Conservation (phyloP, 2,329 filamentous ascomycete species). For the Akanthomyces dipterigenus region DNA sequence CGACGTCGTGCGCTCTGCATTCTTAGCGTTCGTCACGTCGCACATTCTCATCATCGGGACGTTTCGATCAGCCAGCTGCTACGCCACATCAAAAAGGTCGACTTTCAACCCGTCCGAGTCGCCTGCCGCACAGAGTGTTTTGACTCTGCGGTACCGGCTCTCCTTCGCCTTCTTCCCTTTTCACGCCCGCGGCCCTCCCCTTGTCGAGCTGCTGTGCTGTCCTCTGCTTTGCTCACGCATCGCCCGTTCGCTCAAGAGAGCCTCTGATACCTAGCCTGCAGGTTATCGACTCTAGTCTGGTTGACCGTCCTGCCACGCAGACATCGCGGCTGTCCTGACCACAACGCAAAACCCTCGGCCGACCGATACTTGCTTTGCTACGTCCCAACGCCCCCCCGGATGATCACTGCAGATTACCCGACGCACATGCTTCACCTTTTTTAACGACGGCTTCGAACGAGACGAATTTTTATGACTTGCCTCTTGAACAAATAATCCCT, state of each 20-base stretch:
- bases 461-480: slow-evolving; percentile 9
- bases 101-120: background rate
- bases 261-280: background rate
- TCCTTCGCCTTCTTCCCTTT: background rate
- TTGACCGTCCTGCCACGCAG: background rate
- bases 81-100: background rate
- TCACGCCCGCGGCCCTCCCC: background rate
- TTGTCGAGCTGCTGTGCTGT: background rate
- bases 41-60: background rate
- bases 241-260: background rate
- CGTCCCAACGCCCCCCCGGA: background rate
- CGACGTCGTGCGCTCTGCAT: background rate
- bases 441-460: slow-evolving; percentile 7
- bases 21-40: background rate
- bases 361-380: background rate
- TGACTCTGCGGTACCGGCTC: background rate
- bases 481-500: background rate
- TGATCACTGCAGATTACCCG: background rate
- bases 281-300: background rate
- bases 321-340: background rate
- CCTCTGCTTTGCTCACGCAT: slow-evolving; percentile 2
- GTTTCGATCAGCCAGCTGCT: background rate
- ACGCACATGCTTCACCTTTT: background rate
- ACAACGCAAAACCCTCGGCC: background rate
- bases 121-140: background rate